Conservation (phyloP, 2,329 filamentous ascomycete genomes). For the Coniochaeta sp. region DNA sequence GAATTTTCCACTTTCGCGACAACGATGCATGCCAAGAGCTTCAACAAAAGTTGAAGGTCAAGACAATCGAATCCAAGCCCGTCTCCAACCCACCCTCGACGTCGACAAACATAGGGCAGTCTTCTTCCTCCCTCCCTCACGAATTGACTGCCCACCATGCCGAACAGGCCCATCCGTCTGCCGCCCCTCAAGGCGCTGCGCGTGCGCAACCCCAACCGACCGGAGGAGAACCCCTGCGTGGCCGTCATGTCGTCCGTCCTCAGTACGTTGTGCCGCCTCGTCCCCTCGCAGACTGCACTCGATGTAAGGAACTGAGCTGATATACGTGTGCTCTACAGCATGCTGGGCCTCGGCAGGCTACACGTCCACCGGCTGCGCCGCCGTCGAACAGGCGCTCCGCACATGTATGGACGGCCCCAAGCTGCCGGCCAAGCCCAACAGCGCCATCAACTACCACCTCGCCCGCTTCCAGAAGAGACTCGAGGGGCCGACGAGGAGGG, state of each 20-base stretch:
- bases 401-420: constrained; percentile 73
- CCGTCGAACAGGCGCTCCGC: constrained; percentile 53
- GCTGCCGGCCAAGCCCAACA: constrained; percentile 42
- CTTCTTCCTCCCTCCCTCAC: background rate
- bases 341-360: constrained; percentile 80
- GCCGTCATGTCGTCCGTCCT: constrained; percentile 51
- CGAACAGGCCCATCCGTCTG: constrained; percentile 44
- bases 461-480: constrained; percentile 66
- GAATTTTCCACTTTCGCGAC: constrained; percentile 5
- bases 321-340: constrained; percentile 45
- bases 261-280: constrained; percentile 23
- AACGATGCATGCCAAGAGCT: too few relatives aligned
- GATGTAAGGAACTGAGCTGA: too few relatives aligned
- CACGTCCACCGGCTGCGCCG: constrained; percentile 51
- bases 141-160: constrained; percentile 12
- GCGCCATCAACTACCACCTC: constrained; percentile 91
- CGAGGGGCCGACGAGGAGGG: constrained; percentile 44
- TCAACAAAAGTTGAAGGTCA: background rate
- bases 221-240: constrained; percentile 45
- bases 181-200: constrained; percentile 49
- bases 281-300: too few relatives aligned
- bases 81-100: background rate
- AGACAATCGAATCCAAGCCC: background rate
- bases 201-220: constrained; percentile 44
- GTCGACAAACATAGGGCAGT: background rate